Evolutionary conservation across 2,329 filamentous ascomycete genomes (phyloP).

Genomic region (Colletotrichum cordylinicola): DNA sequence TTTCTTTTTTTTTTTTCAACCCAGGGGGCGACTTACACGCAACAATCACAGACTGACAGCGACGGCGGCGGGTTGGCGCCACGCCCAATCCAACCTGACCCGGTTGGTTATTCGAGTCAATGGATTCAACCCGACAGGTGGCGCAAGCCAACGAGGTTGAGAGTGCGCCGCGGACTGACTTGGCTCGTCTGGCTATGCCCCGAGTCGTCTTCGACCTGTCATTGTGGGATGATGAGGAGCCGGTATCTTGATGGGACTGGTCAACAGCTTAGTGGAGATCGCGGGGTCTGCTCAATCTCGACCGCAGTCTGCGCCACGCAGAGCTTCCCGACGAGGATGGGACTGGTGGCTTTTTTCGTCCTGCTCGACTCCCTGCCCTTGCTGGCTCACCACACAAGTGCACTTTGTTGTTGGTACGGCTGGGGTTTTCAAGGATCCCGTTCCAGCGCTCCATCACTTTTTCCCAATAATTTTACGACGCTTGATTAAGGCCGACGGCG

Average conservation of each 20-base stretch:
- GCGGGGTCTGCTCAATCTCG: conserved; percentile 9
- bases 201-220: background rate
- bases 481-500: background rate
- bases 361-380: background rate
- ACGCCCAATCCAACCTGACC: background rate
- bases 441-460: background rate
- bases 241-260: background rate
- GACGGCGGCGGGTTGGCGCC: background rate
- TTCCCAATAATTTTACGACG: background rate
- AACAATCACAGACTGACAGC: background rate
- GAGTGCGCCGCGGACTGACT: background rate
- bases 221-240: conserved; percentile 3
- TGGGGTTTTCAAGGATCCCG: background rate
- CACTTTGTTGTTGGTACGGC: background rate
- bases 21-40: background rate
- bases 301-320: conserved; percentile 10
- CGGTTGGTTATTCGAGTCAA: background rate
- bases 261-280: conserved; percentile 4
- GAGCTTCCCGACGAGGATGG: background rate
- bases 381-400: background rate
- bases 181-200: background rate
- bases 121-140: background rate
- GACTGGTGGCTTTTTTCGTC: background rate
- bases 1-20: background rate
- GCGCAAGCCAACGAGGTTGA: background rate